A percentile compares a stretch with the other conserved stretches of the same genome.
Evolutionary conservation across 768 basidiomycete species (phyloP).

Genomic region (Polyporus arcularius): DNA sequence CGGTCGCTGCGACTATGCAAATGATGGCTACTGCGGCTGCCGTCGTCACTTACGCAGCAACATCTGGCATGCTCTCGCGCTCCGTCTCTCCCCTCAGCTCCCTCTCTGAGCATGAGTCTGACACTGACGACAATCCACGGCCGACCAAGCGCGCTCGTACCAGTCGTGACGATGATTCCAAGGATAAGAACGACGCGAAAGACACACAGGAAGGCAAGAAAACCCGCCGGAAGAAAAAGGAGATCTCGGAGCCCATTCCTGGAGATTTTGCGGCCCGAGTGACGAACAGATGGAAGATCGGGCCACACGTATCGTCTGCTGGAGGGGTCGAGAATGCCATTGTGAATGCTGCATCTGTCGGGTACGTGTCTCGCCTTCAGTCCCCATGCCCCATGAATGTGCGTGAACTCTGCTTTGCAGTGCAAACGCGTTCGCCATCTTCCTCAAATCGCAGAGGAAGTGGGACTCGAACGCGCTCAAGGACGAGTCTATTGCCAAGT

Average conservation of each 20-base stretch:
- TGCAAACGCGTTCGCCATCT: constrained; percentile 83
- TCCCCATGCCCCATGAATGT: background rate
- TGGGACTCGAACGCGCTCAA: constrained; percentile 70
- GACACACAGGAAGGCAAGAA: background rate
- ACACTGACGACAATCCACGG: constrained; percentile 1
- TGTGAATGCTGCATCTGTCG: constrained; percentile 66
- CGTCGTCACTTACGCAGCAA: too few relatives aligned
- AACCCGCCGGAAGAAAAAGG: constrained; percentile 7
- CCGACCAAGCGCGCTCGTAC: constrained; percentile 4
- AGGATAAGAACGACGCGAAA: background rate
- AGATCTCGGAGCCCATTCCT: constrained; percentile 15
- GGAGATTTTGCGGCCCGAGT: constrained; percentile 30
- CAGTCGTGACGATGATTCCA: background rate
- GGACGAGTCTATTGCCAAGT: constrained; percentile 50
- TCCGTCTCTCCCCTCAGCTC: constrained; percentile 2
- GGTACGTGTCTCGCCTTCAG: constrained; percentile 42
- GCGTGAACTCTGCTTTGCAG: constrained; percentile 34
- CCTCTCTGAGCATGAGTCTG: background rate
- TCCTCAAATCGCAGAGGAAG: constrained; percentile 82
- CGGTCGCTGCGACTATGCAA: background rate
- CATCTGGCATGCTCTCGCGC: too few relatives aligned
- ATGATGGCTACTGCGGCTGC: too few relatives aligned
- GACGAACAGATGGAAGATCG: constrained; percentile 61
- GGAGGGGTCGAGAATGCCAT: constrained; percentile 80
- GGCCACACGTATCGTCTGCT: constrained; percentile 81